Evolutionary conservation across 805 yeast species (phyloP).

Genomic region (Hanseniaspora vineae): DNA sequence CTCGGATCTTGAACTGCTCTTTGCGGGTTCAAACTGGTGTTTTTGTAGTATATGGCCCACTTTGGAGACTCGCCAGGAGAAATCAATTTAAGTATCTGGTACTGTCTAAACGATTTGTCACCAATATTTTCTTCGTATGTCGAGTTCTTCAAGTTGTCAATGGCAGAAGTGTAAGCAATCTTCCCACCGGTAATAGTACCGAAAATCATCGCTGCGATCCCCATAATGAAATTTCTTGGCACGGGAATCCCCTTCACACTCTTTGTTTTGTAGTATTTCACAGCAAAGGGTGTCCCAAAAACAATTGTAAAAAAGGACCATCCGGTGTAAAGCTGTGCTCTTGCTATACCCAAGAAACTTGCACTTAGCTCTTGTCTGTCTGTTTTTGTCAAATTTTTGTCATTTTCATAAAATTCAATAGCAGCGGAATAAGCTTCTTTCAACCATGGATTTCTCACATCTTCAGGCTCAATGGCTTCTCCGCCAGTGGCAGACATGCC

Average conservation of each 20-base stretch:
- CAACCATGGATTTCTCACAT: conserved; percentile 18
- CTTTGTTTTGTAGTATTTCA: conserved; percentile 24
- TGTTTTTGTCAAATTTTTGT: conserved; percentile 26
- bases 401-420: conserved; percentile 36
- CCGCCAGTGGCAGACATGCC: neutral
- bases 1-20: conserved; percentile 46
- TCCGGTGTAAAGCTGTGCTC: conserved; percentile 25
- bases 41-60: conserved; percentile 42
- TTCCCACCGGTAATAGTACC: conserved; percentile 22
- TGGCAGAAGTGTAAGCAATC: conserved; percentile 21
- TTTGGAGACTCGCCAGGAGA: conserved; percentile 23
- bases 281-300: conserved; percentile 30
- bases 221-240: conserved; percentile 29
- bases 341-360: conserved; percentile 26
- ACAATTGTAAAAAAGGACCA: conserved; percentile 31
- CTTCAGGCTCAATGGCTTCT: conserved; percentile 1
- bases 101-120: conserved; percentile 16
- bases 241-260: conserved; percentile 27
- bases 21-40: conserved; percentile 38
- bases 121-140: conserved; percentile 4
- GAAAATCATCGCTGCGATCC: conserved; percentile 27
- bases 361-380: conserved; percentile 32
- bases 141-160: conserved; percentile 8
- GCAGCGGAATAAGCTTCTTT: conserved; percentile 31
- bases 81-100: conserved; percentile 22